These are phyloP conservation scores for Polyporus arcularius DNA, from an alignment of 768 basidiomycete species.

Conservation along the genomic window DNA sequence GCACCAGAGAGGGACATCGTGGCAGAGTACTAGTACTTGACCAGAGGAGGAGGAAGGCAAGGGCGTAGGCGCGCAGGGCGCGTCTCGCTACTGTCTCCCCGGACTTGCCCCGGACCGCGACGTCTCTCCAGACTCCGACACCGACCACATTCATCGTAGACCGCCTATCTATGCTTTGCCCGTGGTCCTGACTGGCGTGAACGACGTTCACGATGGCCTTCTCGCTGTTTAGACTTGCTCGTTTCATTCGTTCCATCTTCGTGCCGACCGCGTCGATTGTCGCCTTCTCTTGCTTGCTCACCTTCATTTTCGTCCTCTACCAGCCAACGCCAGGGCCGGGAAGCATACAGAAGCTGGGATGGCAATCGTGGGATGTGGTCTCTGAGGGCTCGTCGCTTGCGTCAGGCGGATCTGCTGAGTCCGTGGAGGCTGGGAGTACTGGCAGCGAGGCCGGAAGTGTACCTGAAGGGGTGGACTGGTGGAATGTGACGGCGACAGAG, in stretches of 20 bases:
- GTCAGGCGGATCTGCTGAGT: background rate
- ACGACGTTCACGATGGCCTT: constrained; percentile 26
- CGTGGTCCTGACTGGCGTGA: background rate
- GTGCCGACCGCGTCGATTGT: constrained; percentile 62
- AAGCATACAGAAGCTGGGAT: constrained; percentile 70
- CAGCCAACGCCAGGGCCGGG: constrained; percentile 78
- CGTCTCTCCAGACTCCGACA: constrained; percentile 29
- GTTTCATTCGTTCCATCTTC: constrained; percentile 54
- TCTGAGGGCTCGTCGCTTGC: constrained; percentile 25
- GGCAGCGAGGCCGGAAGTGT: constrained; percentile 5
- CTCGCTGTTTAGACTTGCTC: constrained; percentile 40
- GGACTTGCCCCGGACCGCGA: too few species aligned
- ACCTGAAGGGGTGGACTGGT: constrained; percentile 60
- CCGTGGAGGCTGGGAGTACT: background rate
- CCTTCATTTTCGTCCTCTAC: constrained; percentile 78
- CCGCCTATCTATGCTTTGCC: background rate
- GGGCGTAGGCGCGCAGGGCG: too few species aligned
- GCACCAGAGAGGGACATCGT: background rate
- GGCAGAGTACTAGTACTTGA: background rate
- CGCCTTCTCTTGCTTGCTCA: constrained; percentile 70
- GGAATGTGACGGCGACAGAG: constrained; percentile 51
- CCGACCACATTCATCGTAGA: too few species aligned
- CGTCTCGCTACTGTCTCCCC: too few species aligned
- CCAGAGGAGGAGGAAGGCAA: background rate
- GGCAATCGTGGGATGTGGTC: constrained; percentile 86